These are phyloP conservation scores for Mrakia frigida DNA, from an alignment of 768 basidiomycete genomes.

Conservation along the genomic window DNA sequence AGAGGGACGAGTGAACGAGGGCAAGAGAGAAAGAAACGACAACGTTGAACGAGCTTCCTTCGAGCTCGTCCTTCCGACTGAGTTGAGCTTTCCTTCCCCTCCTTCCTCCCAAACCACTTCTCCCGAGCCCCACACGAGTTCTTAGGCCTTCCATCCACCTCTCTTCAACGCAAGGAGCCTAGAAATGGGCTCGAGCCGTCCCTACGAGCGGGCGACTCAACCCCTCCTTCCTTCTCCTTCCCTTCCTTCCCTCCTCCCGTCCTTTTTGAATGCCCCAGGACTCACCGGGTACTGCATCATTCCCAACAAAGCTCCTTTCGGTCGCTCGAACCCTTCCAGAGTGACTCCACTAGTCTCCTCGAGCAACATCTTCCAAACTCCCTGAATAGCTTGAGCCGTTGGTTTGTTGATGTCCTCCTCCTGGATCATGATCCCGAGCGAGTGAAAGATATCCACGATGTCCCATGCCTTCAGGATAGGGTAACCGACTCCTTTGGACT, in stretches of 20 bases:
- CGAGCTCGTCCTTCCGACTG: neutral
- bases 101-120: neutral
- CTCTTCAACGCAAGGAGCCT: neutral
- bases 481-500: constrained; percentile 18
- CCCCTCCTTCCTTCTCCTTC: neutral
- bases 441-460: constrained; percentile 59
- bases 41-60: neutral
- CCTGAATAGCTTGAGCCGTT: constrained; percentile 63
- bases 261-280: neutral
- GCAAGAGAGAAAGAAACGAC: neutral
- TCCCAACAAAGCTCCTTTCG: constrained; percentile 55
- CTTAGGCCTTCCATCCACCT: neutral
- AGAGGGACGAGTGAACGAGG: neutral
- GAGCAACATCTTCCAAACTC: constrained; percentile 65
- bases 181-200: neutral
- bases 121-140: neutral
- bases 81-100: too few species aligned
- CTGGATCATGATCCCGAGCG: constrained; percentile 64
- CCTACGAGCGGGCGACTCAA: neutral
- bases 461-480: constrained; percentile 44
- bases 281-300: constrained; percentile 57
- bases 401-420: constrained; percentile 65
- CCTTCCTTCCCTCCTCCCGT: neutral
- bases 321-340: constrained; percentile 56
- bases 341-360: constrained; percentile 64